Percentiles rank a stretch among this genome's conserved stretches.
Evolutionary conservation across 2,329 filamentous ascomycete species (phyloP).

Genomic region (Ascochyta viciae-villosae): DNA sequence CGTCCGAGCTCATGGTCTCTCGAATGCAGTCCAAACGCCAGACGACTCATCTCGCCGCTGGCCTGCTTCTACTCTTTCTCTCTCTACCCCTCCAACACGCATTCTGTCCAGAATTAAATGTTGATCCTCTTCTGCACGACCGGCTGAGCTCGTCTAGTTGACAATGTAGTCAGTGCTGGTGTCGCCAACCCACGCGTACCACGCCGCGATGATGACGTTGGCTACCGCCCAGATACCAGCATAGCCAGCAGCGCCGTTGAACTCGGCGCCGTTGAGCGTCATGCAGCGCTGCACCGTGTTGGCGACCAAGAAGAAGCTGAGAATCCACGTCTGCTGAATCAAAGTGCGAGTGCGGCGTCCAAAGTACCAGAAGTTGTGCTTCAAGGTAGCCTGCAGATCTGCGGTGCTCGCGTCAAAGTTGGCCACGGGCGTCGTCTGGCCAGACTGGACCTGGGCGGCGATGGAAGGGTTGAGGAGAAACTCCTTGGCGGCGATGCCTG

Average conservation of each 20-base stretch:
- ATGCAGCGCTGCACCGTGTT: slow-evolving; percentile 71
- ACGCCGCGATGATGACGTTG: slow-evolving; percentile 65
- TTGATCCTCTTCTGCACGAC: neutral
- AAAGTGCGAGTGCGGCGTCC: slow-evolving; percentile 69
- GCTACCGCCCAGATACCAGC: slow-evolving; percentile 77
- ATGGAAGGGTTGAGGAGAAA: slow-evolving; percentile 80
- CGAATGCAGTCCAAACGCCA: neutral
- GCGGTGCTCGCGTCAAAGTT: slow-evolving; percentile 71
- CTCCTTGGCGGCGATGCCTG: slow-evolving; percentile 74
- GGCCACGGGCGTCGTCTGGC: slow-evolving; percentile 55
- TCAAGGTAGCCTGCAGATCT: slow-evolving; percentile 72
- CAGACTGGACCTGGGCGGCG: slow-evolving; percentile 60
- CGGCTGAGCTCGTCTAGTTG: slow-evolving; percentile 1
- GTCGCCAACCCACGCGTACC: slow-evolving; percentile 60
- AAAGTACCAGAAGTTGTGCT: slow-evolving; percentile 76
- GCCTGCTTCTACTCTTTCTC: neutral
- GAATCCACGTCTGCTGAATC: slow-evolving; percentile 60
- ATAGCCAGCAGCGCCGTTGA: slow-evolving; percentile 74
- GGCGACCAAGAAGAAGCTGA: slow-evolving; percentile 55
- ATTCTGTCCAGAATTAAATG: neutral
- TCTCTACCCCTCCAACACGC: neutral
- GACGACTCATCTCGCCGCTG: neutral
- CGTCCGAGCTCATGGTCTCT: neutral
- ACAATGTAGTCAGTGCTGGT: slow-evolving; percentile 32
- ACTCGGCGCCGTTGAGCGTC: slow-evolving; percentile 73